Percentiles rank a stretch among this genome's conserved stretches.
Evolutionary conservation across 305 asterid species (phyloP).

Genomic region (Rubia tinctorum): DNA sequence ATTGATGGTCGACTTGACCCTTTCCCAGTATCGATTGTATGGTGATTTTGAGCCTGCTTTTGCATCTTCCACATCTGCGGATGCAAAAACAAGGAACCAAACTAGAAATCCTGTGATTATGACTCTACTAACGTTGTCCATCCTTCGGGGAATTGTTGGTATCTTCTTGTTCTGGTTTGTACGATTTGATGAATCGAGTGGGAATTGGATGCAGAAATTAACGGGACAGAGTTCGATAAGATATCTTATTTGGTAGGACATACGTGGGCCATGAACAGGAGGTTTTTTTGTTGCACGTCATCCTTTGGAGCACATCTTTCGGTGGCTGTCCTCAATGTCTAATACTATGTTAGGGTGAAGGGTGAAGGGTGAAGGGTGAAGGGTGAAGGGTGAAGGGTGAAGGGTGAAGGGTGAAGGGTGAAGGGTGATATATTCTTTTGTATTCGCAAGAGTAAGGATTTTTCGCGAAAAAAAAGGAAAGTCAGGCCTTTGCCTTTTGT

Average conservation of each 20-base stretch:
- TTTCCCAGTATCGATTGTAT: slow-evolving; percentile 20
- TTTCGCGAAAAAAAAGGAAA: no score
- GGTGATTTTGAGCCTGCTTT: slow-evolving; percentile 15
- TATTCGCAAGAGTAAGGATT: no score
- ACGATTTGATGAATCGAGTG: neutral
- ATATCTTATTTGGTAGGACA: no score
- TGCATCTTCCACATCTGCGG: neutral
- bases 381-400: no score
- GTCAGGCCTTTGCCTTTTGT: no score
- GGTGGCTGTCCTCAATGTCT: neutral
- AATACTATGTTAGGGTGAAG: no score
- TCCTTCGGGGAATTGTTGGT: neutral
- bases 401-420: no score
- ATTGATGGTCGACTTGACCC: slow-evolving; percentile 18
- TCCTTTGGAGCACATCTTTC: neutral
- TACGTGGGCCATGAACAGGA: neutral
- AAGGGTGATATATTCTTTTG: no score
- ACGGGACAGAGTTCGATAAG: neutral
- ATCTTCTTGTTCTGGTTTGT: neutral
- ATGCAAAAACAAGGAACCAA: slow-evolving; percentile 14
- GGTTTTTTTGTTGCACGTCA: neutral
- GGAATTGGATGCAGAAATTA: no score
- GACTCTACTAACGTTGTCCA: slow-evolving; percentile 10
- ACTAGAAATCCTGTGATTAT: neutral
- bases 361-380: no score